Conservation (phyloP, 1,284 basidiomycete species). For the Malassezia caprae region DNA sequence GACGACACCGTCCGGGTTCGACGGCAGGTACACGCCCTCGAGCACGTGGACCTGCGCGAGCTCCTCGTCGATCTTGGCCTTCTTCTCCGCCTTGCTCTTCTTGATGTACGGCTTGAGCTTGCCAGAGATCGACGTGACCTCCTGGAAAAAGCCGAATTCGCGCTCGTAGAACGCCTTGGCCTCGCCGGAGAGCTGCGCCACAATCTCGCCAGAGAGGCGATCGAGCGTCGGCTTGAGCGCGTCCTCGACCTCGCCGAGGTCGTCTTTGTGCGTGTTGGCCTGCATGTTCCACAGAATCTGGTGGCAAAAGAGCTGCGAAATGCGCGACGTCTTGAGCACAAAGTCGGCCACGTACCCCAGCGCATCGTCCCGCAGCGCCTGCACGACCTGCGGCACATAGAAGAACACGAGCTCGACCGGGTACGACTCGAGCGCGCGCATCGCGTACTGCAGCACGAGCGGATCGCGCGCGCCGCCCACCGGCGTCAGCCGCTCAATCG, state of each 20-base stretch:
- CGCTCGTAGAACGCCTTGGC: constrained; percentile 83
- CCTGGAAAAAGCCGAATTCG: constrained; percentile 91
- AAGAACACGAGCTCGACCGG: constrained; percentile 94
- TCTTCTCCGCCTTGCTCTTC: constrained; percentile 91
- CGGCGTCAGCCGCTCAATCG: constrained; percentile 39
- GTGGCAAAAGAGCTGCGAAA: constrained; percentile 96
- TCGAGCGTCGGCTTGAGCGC: constrained; percentile 91
- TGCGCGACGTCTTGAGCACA: constrained; percentile 93
- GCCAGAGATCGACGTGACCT: constrained; percentile 93
- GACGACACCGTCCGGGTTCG: constrained; percentile 91
- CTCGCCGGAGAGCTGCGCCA: constrained; percentile 76
- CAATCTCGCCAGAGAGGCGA: constrained; percentile 69
- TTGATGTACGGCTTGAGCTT: constrained; percentile 96
- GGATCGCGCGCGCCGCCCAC: constrained; percentile 59
- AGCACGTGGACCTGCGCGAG: constrained; percentile 93
- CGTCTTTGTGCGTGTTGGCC: constrained; percentile 90
- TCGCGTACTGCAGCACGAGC: constrained; percentile 85
- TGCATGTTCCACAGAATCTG: constrained; percentile 99
- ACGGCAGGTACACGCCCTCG: constrained; percentile 88
- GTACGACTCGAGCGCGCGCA: constrained; percentile 87
- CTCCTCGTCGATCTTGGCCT: constrained; percentile 99
- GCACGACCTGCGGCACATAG: constrained; percentile 97
- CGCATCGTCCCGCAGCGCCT: constrained; percentile 75
- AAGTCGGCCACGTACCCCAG: constrained; percentile 78
- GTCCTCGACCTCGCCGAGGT: constrained; percentile 63